phyloP scores from a whole-genome alignment of 2,329 filamentous ascomycete species.

The Davidsoniella australis region DNA sequence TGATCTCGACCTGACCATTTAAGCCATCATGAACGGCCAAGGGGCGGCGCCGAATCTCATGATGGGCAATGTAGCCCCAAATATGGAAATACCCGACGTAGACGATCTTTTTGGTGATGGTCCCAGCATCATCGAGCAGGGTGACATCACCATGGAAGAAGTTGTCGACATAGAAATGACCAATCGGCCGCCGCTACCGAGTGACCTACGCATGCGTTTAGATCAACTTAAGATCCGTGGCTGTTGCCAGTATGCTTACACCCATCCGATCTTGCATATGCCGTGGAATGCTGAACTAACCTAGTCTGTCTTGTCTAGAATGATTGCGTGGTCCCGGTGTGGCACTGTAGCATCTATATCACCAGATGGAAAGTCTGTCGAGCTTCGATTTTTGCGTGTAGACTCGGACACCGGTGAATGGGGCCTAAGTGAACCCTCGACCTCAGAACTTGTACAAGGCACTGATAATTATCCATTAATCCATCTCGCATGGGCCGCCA shows the following conservation, averaged over 20 bases:
- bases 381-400: slow-evolving; percentile 56
- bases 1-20: too few relatives aligned
- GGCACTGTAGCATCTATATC: slow-evolving; percentile 74
- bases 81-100: slow-evolving; percentile 41
- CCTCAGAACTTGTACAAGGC: slow-evolving; percentile 41
- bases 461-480: slow-evolving; percentile 51
- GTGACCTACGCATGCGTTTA: slow-evolving; percentile 53
- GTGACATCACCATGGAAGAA: slow-evolving; percentile 24
- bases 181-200: slow-evolving; percentile 32
- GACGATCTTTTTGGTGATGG: slow-evolving; percentile 64
- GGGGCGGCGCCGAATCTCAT: slow-evolving; percentile 11
- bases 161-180: slow-evolving; percentile 31
- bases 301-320: slow-evolving; percentile 30
- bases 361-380: slow-evolving; percentile 50
- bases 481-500: slow-evolving; percentile 66
- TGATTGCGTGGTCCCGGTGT: slow-evolving; percentile 72
- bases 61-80: slow-evolving; percentile 18
- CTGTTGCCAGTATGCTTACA: slow-evolving; percentile 56
- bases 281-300: background rate
- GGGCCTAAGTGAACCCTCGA: slow-evolving; percentile 57
- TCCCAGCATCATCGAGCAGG: slow-evolving; percentile 9
- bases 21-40: background rate
- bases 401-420: slow-evolving; percentile 54
- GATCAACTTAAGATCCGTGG: slow-evolving; percentile 61
- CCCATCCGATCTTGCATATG: background rate